Percentiles rank a stretch among this genome's conserved stretches.
Conservation (phyloP, 163 green algal genomes). For the Botryococcus braunii region DNA sequence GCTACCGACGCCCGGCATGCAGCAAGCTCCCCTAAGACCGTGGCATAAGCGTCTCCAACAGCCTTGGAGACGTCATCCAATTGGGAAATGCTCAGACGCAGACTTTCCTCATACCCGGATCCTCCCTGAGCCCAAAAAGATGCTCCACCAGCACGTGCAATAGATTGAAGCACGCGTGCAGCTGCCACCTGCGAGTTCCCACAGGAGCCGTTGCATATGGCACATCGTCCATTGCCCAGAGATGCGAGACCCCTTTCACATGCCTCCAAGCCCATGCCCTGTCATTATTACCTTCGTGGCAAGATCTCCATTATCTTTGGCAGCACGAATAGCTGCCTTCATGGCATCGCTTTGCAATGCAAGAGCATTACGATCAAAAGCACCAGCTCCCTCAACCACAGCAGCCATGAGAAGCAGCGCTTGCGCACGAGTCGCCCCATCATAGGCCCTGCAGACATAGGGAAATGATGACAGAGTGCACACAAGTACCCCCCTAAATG, state of each 20-base stretch:
- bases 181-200: no score
- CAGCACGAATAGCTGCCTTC: conserved; percentile 23
- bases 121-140: conserved; percentile 44
- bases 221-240: no score
- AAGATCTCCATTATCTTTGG: conserved; percentile 19
- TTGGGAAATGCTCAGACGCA: conserved; percentile 20
- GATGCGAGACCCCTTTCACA: no score
- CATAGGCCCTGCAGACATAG: conserved; percentile 7
- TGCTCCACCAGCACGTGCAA: conserved; percentile 37
- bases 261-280: no score
- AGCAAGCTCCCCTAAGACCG: conserved; percentile 43
- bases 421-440: conserved; percentile 13
- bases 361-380: conserved; percentile 34
- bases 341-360: conserved; percentile 51
- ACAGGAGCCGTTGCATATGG: no score
- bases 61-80: conserved; percentile 18
- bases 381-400: conserved; percentile 45
- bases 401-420: conserved; percentile 42
- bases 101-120: conserved; percentile 34
- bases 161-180: conserved; percentile 37
- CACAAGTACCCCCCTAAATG: no score
- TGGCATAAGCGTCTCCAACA: conserved; percentile 30
- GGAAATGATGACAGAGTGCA: no score
- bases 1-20: conserved; percentile 14
- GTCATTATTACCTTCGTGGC: no score